phyloP scores from a whole-genome alignment of 176 grass and related monocot genomes.

The bread wheat (Triticum aestivum) region IWGSC_CS_RefSeq_v2.1 NC_057795.1:305830405-305830904 shows the following conservation, averaged over 20 bases:
- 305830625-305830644: constrained; percentile 8
- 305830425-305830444: constrained; percentile 63
- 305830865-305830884: not conserved
- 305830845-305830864: not conserved
- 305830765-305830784: constrained; percentile 4
- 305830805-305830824: not conserved
- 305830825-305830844: not conserved
- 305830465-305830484: constrained; percentile 95
- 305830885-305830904: not conserved
- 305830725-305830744: constrained; percentile 12
- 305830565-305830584: constrained; percentile 13
- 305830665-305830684: constrained; percentile 11
- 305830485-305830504: constrained; percentile 94
- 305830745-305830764: constrained; percentile 5
- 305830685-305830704: not conserved
- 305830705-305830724: not conserved
- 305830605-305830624: constrained; percentile 16
- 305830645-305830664: not conserved
- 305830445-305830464: constrained; percentile 97
- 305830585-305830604: not conserved
- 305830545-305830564: not conserved
- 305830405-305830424: constrained; percentile 96
- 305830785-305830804: not conserved
- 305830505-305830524: constrained; percentile 93
- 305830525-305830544: constrained; percentile 14